Conservation (phyloP, 1,284 basidiomycete species). For the Ganoderma lingzhi region DNA sequence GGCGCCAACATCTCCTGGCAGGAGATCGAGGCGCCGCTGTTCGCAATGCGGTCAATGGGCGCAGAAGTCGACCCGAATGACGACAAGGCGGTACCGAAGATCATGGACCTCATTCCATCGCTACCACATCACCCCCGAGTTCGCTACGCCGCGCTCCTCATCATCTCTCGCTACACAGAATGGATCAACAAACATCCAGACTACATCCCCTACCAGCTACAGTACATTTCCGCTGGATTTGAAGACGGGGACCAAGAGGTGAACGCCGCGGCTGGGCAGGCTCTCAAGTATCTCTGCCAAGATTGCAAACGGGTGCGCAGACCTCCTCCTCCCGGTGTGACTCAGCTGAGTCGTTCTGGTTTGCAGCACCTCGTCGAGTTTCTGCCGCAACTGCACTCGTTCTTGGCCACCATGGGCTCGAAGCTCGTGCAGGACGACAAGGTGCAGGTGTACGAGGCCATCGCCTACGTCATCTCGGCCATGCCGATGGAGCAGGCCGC, state of each 20-base stretch:
- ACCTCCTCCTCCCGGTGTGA: conserved; percentile 11
- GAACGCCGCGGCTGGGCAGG: conserved; percentile 93
- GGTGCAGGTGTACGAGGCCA: conserved; percentile 93
- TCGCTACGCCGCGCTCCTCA: conserved; percentile 94
- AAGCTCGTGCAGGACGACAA: conserved; percentile 90
- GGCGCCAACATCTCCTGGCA: conserved; percentile 82
- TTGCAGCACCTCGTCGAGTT: conserved; percentile 88
- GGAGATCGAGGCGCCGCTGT: conserved; percentile 96
- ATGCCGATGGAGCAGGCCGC: conserved; percentile 91
- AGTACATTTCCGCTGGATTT: conserved; percentile 94
- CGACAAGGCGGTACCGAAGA: conserved; percentile 88
- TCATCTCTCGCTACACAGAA: conserved; percentile 96
- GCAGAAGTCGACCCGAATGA: conserved; percentile 90
- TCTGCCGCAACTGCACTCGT: conserved; percentile 91
- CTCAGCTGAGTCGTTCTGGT: conserved; percentile 19
- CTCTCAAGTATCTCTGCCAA: conserved; percentile 96
- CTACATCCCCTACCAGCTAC: conserved; percentile 87
- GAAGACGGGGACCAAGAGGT: conserved; percentile 85
- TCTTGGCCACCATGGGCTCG: conserved; percentile 80
- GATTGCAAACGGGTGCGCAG: conserved; percentile 86
- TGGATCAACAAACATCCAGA: conserved; percentile 94
- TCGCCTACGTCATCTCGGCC: conserved; percentile 92
- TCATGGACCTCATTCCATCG: conserved; percentile 93
- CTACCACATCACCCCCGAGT: conserved; percentile 93
- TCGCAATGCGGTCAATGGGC: conserved; percentile 99